Evolutionary conservation across 305 asterid species (phyloP).

Genomic region (Plantago coronopus): DNA sequence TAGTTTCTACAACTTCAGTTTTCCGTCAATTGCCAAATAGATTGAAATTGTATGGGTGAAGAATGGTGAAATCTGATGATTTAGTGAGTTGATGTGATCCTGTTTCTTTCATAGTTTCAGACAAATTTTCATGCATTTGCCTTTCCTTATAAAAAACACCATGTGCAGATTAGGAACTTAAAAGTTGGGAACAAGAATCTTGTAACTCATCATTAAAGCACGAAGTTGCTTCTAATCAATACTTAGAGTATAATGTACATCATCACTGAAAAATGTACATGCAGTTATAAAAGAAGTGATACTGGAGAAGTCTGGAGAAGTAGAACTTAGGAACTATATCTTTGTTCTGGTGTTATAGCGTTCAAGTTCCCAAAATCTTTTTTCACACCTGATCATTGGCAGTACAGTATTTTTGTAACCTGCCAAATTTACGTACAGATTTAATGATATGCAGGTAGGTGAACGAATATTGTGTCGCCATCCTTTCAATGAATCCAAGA

Average conservation of each 20-base stretch:
- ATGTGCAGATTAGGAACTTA: neutral
- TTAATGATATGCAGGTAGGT: slow-evolving; percentile 55
- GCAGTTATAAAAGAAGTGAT: no score
- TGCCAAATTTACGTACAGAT: slow-evolving; percentile 4
- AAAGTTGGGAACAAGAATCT: no score
- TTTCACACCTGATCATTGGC: neutral
- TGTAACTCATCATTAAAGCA: no score
- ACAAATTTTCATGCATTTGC: neutral
- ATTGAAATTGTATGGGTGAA: no score
- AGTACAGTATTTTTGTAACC: neutral
- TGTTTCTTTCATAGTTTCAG: neutral
- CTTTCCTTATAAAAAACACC: neutral
- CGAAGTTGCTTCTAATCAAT: no score
- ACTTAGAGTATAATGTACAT: no score
- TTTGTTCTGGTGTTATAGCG: neutral
- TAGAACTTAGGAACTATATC: no score
- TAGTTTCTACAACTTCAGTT: neutral
- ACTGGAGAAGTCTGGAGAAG: no score
- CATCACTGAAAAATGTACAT: no score
- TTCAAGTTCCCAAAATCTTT: no score
- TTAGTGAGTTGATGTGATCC: neutral
- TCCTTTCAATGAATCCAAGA: slow-evolving; percentile 93
- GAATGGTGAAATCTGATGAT: no score
- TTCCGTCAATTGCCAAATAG: no score
- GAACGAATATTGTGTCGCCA: slow-evolving; percentile 87